Percentiles rank a stretch among this genome's conserved stretches.
Conservation (phyloP, 1,284 basidiomycete genomes). For the Rhizoctonia solani region DNA sequence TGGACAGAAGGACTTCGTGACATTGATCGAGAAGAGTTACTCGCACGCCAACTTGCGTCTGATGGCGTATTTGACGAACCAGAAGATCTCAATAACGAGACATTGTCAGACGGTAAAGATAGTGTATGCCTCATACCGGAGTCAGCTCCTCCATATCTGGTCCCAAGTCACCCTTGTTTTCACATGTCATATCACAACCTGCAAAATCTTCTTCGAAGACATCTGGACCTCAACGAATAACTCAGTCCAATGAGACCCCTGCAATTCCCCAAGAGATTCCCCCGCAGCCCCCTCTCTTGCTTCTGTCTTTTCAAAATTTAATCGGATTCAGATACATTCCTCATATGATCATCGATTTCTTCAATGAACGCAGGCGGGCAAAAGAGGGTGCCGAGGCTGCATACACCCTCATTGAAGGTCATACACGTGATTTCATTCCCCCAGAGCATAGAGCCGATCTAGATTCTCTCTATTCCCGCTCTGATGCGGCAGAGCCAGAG, state of each 20-base stretch:
- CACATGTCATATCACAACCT: slow-evolving; percentile 41
- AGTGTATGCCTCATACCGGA: slow-evolving; percentile 24
- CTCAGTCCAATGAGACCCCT: slow-evolving; percentile 47
- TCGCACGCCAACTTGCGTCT: slow-evolving; percentile 68
- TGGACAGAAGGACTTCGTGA: slow-evolving; percentile 78
- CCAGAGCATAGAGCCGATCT: slow-evolving; percentile 38
- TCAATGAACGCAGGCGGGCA: slow-evolving; percentile 85
- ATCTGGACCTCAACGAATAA: slow-evolving; percentile 5
- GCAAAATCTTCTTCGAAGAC: slow-evolving; percentile 11
- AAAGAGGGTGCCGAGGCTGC: slow-evolving; percentile 80
- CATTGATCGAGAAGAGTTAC: slow-evolving; percentile 74
- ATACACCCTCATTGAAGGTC: slow-evolving; percentile 69
- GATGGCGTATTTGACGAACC: slow-evolving; percentile 81
- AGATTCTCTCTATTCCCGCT: background rate
- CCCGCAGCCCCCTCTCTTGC: slow-evolving; percentile 78
- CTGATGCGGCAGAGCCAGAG: slow-evolving; percentile 1
- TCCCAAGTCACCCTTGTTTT: slow-evolving; percentile 37
- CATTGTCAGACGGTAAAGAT: slow-evolving; percentile 29
- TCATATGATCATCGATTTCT: slow-evolving; percentile 88
- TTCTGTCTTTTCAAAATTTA: slow-evolving; percentile 86
- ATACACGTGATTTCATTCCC: slow-evolving; percentile 64
- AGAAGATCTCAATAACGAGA: slow-evolving; percentile 33
- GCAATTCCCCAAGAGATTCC: slow-evolving; percentile 63
- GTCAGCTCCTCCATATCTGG: slow-evolving; percentile 41
- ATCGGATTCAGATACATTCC: slow-evolving; percentile 89